Base-by-base conservation (phyloP, 1,139 yeast species). In the Magnusiomyces ingens region DNA sequence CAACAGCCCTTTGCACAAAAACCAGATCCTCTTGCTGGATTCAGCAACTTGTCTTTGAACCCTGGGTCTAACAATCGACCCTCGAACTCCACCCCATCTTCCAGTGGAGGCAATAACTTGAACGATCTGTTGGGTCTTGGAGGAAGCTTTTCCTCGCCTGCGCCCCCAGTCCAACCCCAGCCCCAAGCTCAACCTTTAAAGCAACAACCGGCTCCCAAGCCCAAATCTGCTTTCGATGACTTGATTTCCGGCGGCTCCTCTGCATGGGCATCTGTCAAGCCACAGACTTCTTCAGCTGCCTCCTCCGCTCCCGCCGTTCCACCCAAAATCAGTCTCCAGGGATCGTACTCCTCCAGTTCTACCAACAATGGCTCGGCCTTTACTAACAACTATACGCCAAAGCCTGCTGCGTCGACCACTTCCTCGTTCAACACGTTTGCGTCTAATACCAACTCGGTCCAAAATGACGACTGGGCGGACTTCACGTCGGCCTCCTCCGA, bases 211-310 rank as follows among this genome's bases (percentile, higher is more conserved):
- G 61, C 35, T n/a, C 22, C 48, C 37, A 46, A 45, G 36, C 15
- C 44, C 4, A 40, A 46, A 12, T 51, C 53, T 46, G 59, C 56
- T 32, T 51, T 56, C 37, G 56, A 52, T 26, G 53, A 52, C 43
- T 48, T 55, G 51, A 42, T 51, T n/a, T 37, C 66, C 58, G 74
- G 79, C 48, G 67, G 73, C 67, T 64, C 62, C 47, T 69, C 75
- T 52, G 64, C 61, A 43, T 61, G 67, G 10, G 57, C 67, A 1
- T 64, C 67, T 26, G 52, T 11, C 21, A 43, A 50, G 50, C 55
- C 45, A 46, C 49, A 4, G 52, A 52, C n/a, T 36, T 12, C 40
- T 13, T 13, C 40, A 36, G 40, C 17, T n/a, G n/a, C n/a, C 4
- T 32, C 36, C 12, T 12, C 40, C 11, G 32, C 32, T 5, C 32